Evolutionary conservation across 345 rosid genomes (phyloP).

Genomic region (Ceriops tagal): DNA sequence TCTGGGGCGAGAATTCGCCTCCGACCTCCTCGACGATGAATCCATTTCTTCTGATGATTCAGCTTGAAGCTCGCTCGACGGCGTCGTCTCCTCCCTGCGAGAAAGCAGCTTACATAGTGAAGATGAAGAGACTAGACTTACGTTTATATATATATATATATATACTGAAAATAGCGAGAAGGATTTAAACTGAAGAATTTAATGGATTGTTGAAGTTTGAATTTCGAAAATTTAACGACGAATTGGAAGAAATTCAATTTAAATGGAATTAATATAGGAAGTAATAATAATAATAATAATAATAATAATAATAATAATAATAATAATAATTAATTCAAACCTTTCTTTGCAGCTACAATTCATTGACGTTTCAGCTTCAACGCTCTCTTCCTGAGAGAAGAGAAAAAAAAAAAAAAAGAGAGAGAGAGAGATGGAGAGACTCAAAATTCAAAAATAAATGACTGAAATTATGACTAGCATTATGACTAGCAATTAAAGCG

Average conservation of each 20-base stretch:
- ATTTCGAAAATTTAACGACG: slow-evolving; percentile 29
- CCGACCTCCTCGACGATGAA: slow-evolving; percentile 29
- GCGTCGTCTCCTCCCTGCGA: slow-evolving; percentile 39
- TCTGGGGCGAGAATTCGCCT: slow-evolving; percentile 38
- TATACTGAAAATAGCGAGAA: neutral
- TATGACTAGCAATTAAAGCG: slow-evolving; percentile 27
- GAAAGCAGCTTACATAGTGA: neutral
- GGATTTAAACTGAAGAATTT: slow-evolving; percentile 11
- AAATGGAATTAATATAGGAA: neutral
- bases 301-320: neutral
- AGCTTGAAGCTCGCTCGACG: slow-evolving; percentile 33
- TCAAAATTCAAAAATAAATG: slow-evolving; percentile 11
- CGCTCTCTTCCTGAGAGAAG: slow-evolving; percentile 40
- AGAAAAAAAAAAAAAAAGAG: neutral
- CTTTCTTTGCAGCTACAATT: slow-evolving; percentile 38
- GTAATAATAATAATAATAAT: neutral
- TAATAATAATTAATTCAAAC: slow-evolving; percentile 11
- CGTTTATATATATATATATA: neutral
- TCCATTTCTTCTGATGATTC: slow-evolving; percentile 36
- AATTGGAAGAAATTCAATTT: neutral
- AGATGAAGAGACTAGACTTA: neutral
- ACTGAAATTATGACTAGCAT: slow-evolving; percentile 18
- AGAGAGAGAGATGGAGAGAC: neutral
- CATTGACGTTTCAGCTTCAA: slow-evolving; percentile 54
- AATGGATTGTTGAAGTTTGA: slow-evolving; percentile 19